These are phyloP conservation scores for Lachancea waltii DNA, from an alignment of 805 yeast genomes.

Conservation along the genomic window DNA sequence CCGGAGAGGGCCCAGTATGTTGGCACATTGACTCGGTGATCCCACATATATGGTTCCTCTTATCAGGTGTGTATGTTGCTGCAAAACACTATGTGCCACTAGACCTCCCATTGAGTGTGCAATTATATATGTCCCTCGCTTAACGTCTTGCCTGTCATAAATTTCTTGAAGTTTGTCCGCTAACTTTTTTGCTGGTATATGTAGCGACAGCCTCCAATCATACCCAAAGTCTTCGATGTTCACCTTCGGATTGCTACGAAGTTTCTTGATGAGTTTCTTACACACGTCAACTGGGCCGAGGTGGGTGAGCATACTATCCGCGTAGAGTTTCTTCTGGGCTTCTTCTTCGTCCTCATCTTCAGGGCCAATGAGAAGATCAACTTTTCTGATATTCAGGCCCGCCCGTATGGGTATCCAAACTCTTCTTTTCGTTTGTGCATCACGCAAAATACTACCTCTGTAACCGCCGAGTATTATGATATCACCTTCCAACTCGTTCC, in stretches of 20 bases:
- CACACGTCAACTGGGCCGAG: constrained; percentile 85
- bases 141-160: constrained; percentile 33
- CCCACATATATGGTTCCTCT: constrained; percentile 79
- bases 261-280: constrained; percentile 47
- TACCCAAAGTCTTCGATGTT: constrained; percentile 75
- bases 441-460: constrained; percentile 74
- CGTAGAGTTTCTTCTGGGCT: constrained; percentile 47
- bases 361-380: constrained; percentile 70
- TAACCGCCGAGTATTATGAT: constrained; percentile 81
- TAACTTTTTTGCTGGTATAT: constrained; percentile 47
- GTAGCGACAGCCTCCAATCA: constrained; percentile 83
- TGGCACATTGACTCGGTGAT: constrained; percentile 75
- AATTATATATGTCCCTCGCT: constrained; percentile 59
- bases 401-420: constrained; percentile 88
- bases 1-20: constrained; percentile 79
- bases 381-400: constrained; percentile 66
- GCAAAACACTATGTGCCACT: constrained; percentile 73
- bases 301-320: constrained; percentile 74
- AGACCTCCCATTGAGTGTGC: constrained; percentile 96
- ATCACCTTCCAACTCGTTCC: constrained; percentile 65
- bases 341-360: constrained; percentile 57
- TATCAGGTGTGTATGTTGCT: constrained; percentile 57
- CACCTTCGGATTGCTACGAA: constrained; percentile 51
- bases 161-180: constrained; percentile 39
- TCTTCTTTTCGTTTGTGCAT: constrained; percentile 53